A percentile compares a stretch with the other conserved stretches of the same genome.
These are phyloP conservation scores for Xanthoconium stramineum DNA, from an alignment of 768 basidiomycete species.

Conservation along the genomic window DNA sequence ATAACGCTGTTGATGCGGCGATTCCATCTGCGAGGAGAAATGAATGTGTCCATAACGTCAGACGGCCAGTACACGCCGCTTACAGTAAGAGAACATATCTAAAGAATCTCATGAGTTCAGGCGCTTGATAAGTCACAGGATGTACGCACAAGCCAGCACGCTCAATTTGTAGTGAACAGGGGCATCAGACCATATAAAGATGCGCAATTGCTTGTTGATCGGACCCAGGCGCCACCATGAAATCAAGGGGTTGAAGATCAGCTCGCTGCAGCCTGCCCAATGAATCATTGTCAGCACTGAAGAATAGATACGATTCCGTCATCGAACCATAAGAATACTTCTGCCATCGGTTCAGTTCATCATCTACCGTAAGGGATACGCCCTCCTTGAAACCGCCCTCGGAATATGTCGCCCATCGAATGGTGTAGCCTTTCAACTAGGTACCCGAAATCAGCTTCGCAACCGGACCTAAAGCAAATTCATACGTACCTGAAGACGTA, in stretches of 20 bases:
- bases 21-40: slow-evolving; percentile 42
- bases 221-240: slow-evolving; percentile 79
- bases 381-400: slow-evolving; percentile 90
- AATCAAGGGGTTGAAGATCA: slow-evolving; percentile 83
- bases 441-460: not conserved
- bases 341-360: slow-evolving; percentile 94
- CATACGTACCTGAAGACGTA: slow-evolving; percentile 43
- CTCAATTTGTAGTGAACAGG: slow-evolving; percentile 80
- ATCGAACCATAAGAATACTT: slow-evolving; percentile 71
- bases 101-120: slow-evolving; percentile 2
- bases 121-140: not conserved
- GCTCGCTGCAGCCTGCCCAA: slow-evolving; percentile 36
- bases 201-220: slow-evolving; percentile 75
- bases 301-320: slow-evolving; percentile 31
- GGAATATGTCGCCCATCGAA: slow-evolving; percentile 79
- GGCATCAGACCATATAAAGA: slow-evolving; percentile 74
- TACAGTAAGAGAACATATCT: slow-evolving; percentile 55
- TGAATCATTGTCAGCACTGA: slow-evolving; percentile 26
- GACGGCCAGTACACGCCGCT: slow-evolving; percentile 17
- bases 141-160: slow-evolving; percentile 48
- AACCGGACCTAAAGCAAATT: not conserved
- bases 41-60: not conserved
- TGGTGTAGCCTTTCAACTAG: slow-evolving; percentile 22
- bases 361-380: slow-evolving; percentile 87
- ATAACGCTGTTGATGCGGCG: slow-evolving; percentile 60